phyloP scores from a whole-genome alignment of 306 rosid genomes.

The Gynostemma pentaphyllum region DNA sequence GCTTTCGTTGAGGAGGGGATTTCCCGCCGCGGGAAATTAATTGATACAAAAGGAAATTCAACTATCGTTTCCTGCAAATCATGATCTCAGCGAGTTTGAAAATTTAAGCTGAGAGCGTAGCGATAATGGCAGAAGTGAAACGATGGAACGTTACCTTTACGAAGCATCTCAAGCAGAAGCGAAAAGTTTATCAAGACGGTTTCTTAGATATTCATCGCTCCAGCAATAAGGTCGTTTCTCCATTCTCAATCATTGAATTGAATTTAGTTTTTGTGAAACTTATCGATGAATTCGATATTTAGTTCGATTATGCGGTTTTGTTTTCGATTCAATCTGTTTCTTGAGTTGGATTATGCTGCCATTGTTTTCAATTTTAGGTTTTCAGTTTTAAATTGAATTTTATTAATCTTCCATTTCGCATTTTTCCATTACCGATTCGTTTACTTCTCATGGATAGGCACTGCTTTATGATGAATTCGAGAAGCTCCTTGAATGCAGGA shows the following conservation, averaged over 20 bases:
- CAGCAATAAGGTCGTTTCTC: conserved; percentile 44
- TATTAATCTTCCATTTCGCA: too few relatives aligned
- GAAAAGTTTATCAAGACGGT: conserved; percentile 74
- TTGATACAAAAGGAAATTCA: background rate
- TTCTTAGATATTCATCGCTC: conserved; percentile 43
- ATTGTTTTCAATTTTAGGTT: background rate
- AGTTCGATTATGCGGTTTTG: background rate
- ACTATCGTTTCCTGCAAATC: background rate
- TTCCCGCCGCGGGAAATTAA: conserved; percentile 3
- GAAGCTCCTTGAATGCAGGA: conserved; percentile 52
- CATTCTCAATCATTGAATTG: background rate
- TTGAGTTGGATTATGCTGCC: background rate
- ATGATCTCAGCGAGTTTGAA: background rate
- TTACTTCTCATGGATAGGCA: conserved; percentile 20
- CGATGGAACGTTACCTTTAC: conserved; percentile 78
- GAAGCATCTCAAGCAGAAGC: conserved; percentile 68
- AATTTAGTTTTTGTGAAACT: background rate
- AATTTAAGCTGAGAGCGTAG: background rate
- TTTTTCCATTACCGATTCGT: too few relatives aligned
- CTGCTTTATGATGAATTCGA: conserved; percentile 55
- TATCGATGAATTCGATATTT: background rate
- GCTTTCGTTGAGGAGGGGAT: background rate
- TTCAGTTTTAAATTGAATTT: too few relatives aligned
- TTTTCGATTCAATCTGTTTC: background rate
- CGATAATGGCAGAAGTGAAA: conserved; percentile 39